Base-by-base conservation (phyloP, 225 moss, liverwort and hornwort species). In the Anthoceros angustus region DNA sequence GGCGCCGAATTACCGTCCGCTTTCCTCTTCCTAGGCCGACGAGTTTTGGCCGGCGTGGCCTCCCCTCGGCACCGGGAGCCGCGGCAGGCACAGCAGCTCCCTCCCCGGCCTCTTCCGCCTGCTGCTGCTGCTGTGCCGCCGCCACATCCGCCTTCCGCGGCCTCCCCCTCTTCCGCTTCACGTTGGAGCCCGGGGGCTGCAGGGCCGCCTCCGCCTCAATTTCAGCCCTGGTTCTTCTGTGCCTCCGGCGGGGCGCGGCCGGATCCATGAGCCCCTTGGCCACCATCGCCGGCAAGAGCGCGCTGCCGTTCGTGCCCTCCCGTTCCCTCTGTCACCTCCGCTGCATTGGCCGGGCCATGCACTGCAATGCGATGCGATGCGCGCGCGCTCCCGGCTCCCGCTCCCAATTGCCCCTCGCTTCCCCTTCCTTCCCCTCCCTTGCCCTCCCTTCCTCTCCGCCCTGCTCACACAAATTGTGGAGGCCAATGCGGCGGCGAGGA, bases 1-100 rank as follows among this genome's bases (percentile, higher is more conserved):
- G 77, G 74, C 0, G 40, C 70, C 74, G 66, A 61, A 0, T 61
- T 64, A 0, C 46, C 63, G 24, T 69, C 88, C 38, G 77, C 82
- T 39, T 88, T 90, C 73, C 84, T 85, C 80, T 88, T 95, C 74
- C 90, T 79, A n/a, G n/a, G n/a, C n/a, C n/a, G n/a, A n/a, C n/a
- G n/a, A n/a, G n/a, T n/a, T n/a, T n/a, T n/a, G n/a, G n/a, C n/a
- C n/a, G n/a, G n/a, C n/a, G n/a, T n/a, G n/a, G n/a, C 43, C 83
- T 79, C 76, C 82, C 86, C 77, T 74, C 80, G 62, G 84, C 79
- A 73, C 91, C 91, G 16, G 72, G 62, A 20, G 41, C 63, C 12
- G 42, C 72, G n/a, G 62, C 48, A 6, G 73, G 70, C 5, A 71
- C 71, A 2, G 72, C 82, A 11, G 79, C 68, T 14, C 72, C 74